Evolutionary conservation across 768 basidiomycete genomes (phyloP).

Genomic region (Podaxis pistillaris): DNA sequence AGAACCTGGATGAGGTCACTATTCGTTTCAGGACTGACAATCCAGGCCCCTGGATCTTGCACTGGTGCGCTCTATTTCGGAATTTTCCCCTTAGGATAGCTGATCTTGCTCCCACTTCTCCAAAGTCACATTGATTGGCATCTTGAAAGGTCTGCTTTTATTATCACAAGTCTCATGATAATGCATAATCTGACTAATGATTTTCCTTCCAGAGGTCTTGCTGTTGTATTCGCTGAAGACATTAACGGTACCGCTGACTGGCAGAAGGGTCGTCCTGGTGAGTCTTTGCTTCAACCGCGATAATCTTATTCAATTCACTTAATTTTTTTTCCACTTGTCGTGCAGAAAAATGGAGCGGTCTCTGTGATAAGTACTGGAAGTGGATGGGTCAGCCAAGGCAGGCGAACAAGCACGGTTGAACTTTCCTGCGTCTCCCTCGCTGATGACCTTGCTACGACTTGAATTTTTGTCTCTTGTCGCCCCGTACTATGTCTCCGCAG

Average conservation of each 20-base stretch:
- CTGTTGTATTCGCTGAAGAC: constrained; percentile 19
- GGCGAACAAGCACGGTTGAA: background rate
- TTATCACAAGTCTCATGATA: background rate
- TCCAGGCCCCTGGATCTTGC: constrained; percentile 24
- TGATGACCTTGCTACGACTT: background rate
- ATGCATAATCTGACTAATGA: background rate
- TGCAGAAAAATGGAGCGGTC: background rate
- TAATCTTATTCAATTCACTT: background rate
- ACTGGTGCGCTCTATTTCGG: constrained; percentile 18
- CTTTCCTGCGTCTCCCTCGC: background rate
- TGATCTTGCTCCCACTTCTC: background rate
- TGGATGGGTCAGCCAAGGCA: background rate
- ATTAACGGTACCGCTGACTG: background rate
- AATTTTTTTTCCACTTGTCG: background rate
- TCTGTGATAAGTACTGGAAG: background rate
- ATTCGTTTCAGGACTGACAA: constrained; percentile 61
- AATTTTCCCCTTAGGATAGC: background rate
- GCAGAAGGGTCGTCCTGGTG: background rate
- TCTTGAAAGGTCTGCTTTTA: constrained; percentile 12
- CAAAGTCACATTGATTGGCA: constrained; percentile 20
- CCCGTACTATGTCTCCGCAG: too few relatives aligned
- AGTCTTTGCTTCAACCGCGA: background rate
- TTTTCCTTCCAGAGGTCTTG: constrained; percentile 11
- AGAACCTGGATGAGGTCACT: constrained; percentile 16
- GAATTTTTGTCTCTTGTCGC: background rate